Percentiles rank a stretch among this genome's conserved stretches.
Evolutionary conservation across 306 rosid genomes (phyloP).

Genomic region (Corylus avellana): DNA sequence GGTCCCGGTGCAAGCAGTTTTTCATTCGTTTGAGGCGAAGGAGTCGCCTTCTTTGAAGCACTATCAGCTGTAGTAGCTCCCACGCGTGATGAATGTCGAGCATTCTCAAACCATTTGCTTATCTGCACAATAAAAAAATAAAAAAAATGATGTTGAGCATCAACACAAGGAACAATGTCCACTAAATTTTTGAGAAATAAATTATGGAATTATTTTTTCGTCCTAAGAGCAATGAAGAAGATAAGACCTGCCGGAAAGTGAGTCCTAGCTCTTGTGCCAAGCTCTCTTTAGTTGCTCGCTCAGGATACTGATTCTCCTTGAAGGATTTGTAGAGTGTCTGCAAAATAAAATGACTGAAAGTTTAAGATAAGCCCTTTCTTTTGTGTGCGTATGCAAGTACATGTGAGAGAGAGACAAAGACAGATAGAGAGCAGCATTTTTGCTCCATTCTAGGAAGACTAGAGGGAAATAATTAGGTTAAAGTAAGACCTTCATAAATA

Average conservation of each 20-base stretch:
- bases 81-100: slow-evolving; percentile 49
- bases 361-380: background rate
- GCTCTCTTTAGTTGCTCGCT: slow-evolving; percentile 65
- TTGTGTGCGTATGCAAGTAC: background rate
- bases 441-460: background rate
- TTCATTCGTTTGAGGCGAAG: slow-evolving; percentile 23
- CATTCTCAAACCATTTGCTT: slow-evolving; percentile 87
- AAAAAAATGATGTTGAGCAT: background rate
- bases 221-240: slow-evolving; percentile 23
- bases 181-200: background rate
- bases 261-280: slow-evolving; percentile 83
- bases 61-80: slow-evolving; percentile 36
- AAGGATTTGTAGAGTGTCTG: slow-evolving; percentile 76
- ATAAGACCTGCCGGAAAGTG: slow-evolving; percentile 63
- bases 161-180: background rate
- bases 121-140: slow-evolving; percentile 49
- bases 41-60: slow-evolving; percentile 30
- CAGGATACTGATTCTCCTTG: slow-evolving; percentile 85
- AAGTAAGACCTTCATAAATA: background rate
- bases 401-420: background rate
- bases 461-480: background rate
- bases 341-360: slow-evolving; percentile 20
- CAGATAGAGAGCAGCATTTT: background rate
- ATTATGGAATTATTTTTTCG: background rate
- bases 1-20: slow-evolving; percentile 21